These are phyloP conservation scores for Panicum hallii DNA, from an alignment of 202 grass and related monocot genomes.

Conservation along the genomic window DNA sequence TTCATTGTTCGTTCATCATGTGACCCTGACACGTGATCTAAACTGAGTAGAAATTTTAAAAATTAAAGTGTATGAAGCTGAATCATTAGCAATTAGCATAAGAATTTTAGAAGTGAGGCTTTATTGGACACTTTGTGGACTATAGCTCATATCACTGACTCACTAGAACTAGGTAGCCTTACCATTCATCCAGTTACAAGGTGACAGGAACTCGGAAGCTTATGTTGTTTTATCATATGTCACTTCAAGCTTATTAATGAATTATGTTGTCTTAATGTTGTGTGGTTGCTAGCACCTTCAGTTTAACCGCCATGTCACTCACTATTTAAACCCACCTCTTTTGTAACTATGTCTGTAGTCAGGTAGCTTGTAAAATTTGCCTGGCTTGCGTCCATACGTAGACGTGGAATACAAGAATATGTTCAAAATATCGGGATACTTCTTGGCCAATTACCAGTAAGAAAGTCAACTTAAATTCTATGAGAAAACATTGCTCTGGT, in stretches of 20 bases:
- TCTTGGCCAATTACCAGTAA: background rate
- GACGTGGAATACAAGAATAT: background rate
- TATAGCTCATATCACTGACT: background rate
- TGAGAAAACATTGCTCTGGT: slow-evolving; percentile 5
- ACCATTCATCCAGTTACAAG: background rate
- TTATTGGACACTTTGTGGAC: background rate
- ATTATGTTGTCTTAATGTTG: background rate
- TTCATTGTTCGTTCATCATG: background rate
- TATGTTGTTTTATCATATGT: background rate
- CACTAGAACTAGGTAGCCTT: background rate
- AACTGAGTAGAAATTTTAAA: slow-evolving; percentile 7
- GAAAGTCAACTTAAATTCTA: background rate
- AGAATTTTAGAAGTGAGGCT: background rate
- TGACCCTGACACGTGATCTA: background rate
- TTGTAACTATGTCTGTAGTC: background rate
- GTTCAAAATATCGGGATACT: background rate
- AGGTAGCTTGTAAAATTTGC: slow-evolving; percentile 16
- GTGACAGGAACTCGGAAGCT: background rate
- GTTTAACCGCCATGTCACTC: background rate
- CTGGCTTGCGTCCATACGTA: background rate
- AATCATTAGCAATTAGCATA: background rate
- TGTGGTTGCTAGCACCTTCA: background rate
- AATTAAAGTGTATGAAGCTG: slow-evolving; percentile 7
- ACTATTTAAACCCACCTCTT: background rate
- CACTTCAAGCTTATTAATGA: background rate